Percentiles rank a stretch among this genome's conserved stretches.
phyloP scores from a whole-genome alignment of 768 basidiomycete genomes.

The Podaxis mareebaensis region DNA sequence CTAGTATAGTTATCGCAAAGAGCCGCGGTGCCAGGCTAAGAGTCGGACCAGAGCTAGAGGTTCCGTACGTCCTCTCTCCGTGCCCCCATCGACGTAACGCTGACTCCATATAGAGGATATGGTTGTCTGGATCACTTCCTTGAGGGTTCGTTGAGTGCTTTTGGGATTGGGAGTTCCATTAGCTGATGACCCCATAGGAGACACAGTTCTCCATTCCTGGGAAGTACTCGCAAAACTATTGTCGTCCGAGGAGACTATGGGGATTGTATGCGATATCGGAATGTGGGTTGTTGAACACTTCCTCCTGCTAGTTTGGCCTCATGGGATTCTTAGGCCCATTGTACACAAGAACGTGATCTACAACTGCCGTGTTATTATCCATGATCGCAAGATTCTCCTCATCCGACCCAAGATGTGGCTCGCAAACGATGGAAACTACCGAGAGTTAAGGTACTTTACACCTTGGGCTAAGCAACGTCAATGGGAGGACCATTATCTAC shows the following conservation, averaged over 20 bases:
- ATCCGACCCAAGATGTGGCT: conserved; percentile 99
- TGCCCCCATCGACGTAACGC: neutral
- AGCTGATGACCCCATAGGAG: conserved; percentile 54
- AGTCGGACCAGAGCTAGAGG: conserved; percentile 96
- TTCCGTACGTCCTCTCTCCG: conserved; percentile 58
- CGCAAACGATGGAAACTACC: conserved; percentile 98
- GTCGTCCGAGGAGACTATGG: conserved; percentile 70
- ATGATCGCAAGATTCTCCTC: conserved; percentile 83
- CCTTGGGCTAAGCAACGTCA: conserved; percentile 91
- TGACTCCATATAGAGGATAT: conserved; percentile 66
- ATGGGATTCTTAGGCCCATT: conserved; percentile 71
- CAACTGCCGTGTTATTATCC: conserved; percentile 91
- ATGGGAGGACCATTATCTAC: conserved; percentile 90
- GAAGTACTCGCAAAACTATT: conserved; percentile 94
- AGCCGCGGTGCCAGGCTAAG: conserved; percentile 83
- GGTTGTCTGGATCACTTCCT: conserved; percentile 98
- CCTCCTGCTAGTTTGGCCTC: neutral
- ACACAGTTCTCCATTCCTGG: conserved; percentile 97
- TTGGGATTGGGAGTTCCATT: neutral
- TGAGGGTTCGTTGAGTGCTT: conserved; percentile 59
- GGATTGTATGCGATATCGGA: conserved; percentile 95
- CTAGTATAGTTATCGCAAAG: conserved; percentile 88
- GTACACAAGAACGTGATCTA: conserved; percentile 98
- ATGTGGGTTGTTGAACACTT: conserved; percentile 58
- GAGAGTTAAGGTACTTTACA: conserved; percentile 86